Evolutionary conservation across 2,329 filamentous ascomycete species (phyloP), one percentile per base, ranked within the genome.

Genomic region (Colletotrichum limetticola): DNA sequence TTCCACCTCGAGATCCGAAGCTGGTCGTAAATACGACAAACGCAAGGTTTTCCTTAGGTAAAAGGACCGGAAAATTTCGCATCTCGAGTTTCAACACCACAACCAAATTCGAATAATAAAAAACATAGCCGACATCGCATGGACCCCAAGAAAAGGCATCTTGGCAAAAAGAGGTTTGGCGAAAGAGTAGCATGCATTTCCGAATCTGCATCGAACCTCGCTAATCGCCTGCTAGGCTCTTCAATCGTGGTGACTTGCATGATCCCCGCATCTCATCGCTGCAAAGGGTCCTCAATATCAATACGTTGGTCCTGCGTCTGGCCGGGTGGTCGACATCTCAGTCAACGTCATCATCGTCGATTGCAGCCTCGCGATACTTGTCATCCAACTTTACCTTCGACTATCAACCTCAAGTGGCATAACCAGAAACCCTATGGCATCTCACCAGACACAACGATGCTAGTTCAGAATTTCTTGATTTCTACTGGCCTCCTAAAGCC

Each of bases 401-500:
- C 14, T 6, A 42, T 19, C 37, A 42, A 42, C 37, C 37, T 19
- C 37, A 42, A 42, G 37, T 6, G 37, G 5, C 37, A 42, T 14
- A 42, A 42, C 14, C 37, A 42, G 19, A 6, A 42, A 4, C 19
- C 6, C 11, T 19, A n/a, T n/a, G 19, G 5, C 42, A 8, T 19
- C 7, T 8, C 19, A n/a, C 19, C 7, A 9, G 42, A 49, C 3
- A 8, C 42, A 49, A 49, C 19, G 16, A 35, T 57, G 59, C 59
- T 68, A 53, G 6, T 42, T 63, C 49, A 24, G 22, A 37, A 55
- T 59, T 42, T 37, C 59, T 55, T 68, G 28, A 67, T 46, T 61
- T 66, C 16, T 59, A 53, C 42, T 57, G 19, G 53, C 22, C 49
- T 63, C 53, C 69, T 12, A 53, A 67, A 55, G 26, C 52, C 65